Conservation (phyloP, 331 rosid species). For the Acacia concinna region DNA sequence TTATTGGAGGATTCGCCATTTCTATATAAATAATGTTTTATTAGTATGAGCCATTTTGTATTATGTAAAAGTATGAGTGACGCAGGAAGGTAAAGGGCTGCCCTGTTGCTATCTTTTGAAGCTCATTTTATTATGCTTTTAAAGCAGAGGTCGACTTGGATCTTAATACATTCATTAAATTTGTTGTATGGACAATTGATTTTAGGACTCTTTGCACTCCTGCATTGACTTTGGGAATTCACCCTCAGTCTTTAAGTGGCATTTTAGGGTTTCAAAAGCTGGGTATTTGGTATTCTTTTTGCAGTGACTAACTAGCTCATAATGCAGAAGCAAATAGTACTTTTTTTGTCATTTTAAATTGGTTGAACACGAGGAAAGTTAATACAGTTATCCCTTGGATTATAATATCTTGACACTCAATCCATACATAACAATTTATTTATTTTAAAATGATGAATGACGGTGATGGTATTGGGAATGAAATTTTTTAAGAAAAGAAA, state of each 20-base stretch:
- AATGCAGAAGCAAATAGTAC: not conserved
- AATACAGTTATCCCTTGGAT: not conserved
- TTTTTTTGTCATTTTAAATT: not conserved
- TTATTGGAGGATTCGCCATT: not conserved
- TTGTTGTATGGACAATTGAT: not conserved
- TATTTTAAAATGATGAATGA: not conserved
- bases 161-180: not conserved
- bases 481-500: not conserved
- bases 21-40: not conserved
- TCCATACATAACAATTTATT: not conserved
- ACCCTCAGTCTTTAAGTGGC: not conserved
- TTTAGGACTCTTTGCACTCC: not conserved
- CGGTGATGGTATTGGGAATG: not conserved
- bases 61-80: not conserved
- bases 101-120: not conserved
- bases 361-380: not conserved
- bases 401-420: not conserved
- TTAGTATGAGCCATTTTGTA: not conserved
- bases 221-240: too few species aligned
- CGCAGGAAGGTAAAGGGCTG: not conserved
- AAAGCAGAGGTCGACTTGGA: not conserved
- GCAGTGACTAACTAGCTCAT: not conserved
- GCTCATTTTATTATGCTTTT: not conserved
- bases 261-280: too few species aligned
- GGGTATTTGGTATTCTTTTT: not conserved